Percentiles rank a stretch among this genome's conserved stretches.
Evolutionary conservation across 129 eudicot genomes (phyloP).

Genomic region (Escallonia herrerae): DNA sequence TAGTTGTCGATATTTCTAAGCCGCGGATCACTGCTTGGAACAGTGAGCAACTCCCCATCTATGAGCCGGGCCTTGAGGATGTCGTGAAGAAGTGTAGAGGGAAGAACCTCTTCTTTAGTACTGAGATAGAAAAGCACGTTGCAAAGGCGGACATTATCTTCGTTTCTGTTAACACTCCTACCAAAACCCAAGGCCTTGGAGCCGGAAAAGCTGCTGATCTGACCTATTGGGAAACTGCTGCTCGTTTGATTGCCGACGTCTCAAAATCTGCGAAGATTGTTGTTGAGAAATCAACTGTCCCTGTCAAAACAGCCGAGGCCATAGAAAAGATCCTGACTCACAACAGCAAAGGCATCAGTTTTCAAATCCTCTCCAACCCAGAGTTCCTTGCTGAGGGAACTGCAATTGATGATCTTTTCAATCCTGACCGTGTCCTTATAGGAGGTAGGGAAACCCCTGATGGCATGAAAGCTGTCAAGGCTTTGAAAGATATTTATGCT

Average conservation of each 20-base stretch:
- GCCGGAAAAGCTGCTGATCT: slow-evolving; percentile 34
- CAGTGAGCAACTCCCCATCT: slow-evolving; percentile 25
- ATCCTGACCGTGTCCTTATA: slow-evolving; percentile 28
- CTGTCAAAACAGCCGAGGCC: slow-evolving; percentile 29
- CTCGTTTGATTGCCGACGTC: slow-evolving; percentile 27
- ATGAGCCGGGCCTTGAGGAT: slow-evolving; percentile 30
- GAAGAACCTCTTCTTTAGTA: slow-evolving; percentile 24
- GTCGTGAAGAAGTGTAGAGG: slow-evolving; percentile 30
- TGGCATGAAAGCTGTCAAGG: slow-evolving; percentile 21
- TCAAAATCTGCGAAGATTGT: slow-evolving; percentile 25
- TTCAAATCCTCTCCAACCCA: slow-evolving; percentile 29
- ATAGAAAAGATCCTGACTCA: slow-evolving; percentile 27
- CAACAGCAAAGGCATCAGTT: slow-evolving; percentile 27
- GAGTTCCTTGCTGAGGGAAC: slow-evolving; percentile 33
- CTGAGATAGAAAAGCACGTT: slow-evolving; percentile 29
- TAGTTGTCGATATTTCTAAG: slow-evolving; percentile 27
- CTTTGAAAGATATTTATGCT: slow-evolving; percentile 26
- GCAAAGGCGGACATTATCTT: slow-evolving; percentile 21
- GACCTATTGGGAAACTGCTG: slow-evolving; percentile 33
- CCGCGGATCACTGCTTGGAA: slow-evolving; percentile 28
- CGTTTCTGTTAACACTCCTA: slow-evolving; percentile 20
- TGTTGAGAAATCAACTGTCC: slow-evolving; percentile 32
- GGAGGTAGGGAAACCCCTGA: slow-evolving; percentile 31
- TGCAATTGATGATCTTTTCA: slow-evolving; percentile 14
- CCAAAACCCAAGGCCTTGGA: slow-evolving; percentile 25